Base-by-base conservation (phyloP, 2,329 filamentous ascomycete species). In the Cladophialophora yegresii region DNA sequence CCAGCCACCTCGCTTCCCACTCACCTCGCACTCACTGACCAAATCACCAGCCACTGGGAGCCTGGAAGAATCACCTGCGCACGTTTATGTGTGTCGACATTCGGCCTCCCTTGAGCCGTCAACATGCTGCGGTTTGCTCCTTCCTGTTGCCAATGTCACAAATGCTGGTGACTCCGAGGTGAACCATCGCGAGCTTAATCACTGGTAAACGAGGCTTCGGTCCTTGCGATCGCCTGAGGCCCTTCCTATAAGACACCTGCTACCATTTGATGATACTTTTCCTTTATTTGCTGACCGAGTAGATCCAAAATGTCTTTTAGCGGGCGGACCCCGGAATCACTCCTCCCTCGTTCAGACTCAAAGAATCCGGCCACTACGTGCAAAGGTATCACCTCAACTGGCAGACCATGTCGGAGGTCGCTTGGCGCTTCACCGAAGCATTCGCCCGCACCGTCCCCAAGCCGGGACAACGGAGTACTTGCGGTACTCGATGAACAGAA, bases 291-390 rank as follows among this genome's bases (percentile, higher is more conserved):
- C 60, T 61, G 28, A 63, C 43, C 53, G 20, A 28, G 23, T 43
- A 51, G 53, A 45, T 20, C 12, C 40, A 45, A 36, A 30, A 90
- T 90, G 87, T 84, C 87, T 65, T 87, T 87, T 76, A 84, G 87
- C 68, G 79, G 84, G 61, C 84, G 88, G 74, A 96, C 92, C 0
- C 93, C 93, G 69, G 93, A 97, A 80, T 89, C 90, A 22, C 80
- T 89, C 30, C 81, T 97, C 64, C 84, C 84, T 63, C 89, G 93
- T 63, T 87, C 87, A 72, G 93, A 97, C 81, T 96, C 92, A 58
- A 91, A 90, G 75, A 89, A 96, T 70, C 89, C 92, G 1, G 83
- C 85, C 1, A 89, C 88, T 12, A 97, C 93, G 75, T 99, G 95
- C 78, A 88, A 89, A 78, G 95, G 95, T 63, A 86, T 98, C 68